Evolutionary conservation across 2,329 filamentous ascomycete species (phyloP).

Genomic region (Lecanicillium sp.): DNA sequence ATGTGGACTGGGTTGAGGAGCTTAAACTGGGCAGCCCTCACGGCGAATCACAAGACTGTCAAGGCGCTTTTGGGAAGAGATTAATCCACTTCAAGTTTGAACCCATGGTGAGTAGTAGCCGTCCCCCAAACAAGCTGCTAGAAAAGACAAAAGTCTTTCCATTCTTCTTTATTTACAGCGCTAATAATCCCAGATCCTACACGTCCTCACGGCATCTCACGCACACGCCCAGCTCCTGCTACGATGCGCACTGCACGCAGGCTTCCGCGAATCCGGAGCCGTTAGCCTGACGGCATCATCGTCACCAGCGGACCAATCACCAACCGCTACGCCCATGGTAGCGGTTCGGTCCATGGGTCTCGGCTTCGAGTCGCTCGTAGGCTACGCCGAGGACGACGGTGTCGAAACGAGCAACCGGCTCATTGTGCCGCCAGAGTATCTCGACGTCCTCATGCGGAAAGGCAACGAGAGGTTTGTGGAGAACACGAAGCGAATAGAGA

Average conservation of each 20-base stretch:
- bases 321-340: conserved; percentile 57
- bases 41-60: conserved; percentile 10
- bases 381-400: conserved; percentile 35
- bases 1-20: conserved; percentile 21
- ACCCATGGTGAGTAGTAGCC: conserved; percentile 66
- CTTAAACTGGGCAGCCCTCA: conserved; percentile 16
- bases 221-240: conserved; percentile 69
- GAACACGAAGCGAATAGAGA: conserved; percentile 59
- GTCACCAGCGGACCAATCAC: conserved; percentile 21
- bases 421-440: conserved; percentile 56
- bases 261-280: conserved; percentile 86
- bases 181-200: conserved; percentile 61
- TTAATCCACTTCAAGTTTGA: conserved; percentile 86
- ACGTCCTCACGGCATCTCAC: conserved; percentile 71
- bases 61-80: conserved; percentile 28
- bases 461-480: conserved; percentile 68
- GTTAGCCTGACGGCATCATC: conserved; percentile 48
- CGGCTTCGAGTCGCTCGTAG: conserved; percentile 74
- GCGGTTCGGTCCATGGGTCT: conserved; percentile 80
- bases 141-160: too few relatives aligned
- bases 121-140: not conserved
- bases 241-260: conserved; percentile 67
- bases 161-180: too few relatives aligned
- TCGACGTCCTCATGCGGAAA: conserved; percentile 58
- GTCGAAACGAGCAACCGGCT: conserved; percentile 28